Conservation (phyloP, 169 alveolate species). For the Eimeria acervulina region DNA sequence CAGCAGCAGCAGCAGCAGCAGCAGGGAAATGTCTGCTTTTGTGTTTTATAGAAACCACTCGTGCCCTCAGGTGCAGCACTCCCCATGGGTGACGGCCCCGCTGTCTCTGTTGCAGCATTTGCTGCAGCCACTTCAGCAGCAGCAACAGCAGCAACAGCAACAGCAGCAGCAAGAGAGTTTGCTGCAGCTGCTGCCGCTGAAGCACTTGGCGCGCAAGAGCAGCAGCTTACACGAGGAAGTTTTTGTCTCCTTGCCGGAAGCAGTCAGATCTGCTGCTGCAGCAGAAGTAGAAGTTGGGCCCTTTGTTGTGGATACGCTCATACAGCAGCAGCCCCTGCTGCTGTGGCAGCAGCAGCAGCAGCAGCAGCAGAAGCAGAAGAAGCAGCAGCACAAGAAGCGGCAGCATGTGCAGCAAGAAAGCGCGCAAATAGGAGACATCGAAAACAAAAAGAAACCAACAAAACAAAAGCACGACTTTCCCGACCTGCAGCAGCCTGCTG, state of each 20-base stretch:
- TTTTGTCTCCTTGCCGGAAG: not conserved
- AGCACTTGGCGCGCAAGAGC: constrained; percentile 4
- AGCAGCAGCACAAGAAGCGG: not conserved
- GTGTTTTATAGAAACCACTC: not conserved
- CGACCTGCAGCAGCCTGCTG: constrained; percentile 29
- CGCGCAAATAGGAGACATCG: too few species aligned
- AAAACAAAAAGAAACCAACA: too few species aligned
- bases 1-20: constrained; percentile 36
- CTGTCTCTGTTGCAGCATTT: constrained; percentile 57
- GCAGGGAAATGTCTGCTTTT: constrained; percentile 21
- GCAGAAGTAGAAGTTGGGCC: constrained; percentile 39
- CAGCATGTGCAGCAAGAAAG: not conserved
- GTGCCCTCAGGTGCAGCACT: constrained; percentile 2
- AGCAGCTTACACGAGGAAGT: constrained; percentile 65
- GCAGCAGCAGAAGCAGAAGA: constrained; percentile 3
- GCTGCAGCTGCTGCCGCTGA: constrained; percentile 56
- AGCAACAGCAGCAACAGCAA: constrained; percentile 1
- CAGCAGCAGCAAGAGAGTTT: not conserved
- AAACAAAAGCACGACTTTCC: too few species aligned
- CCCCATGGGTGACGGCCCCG: constrained; percentile 57
- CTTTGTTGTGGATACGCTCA: constrained; percentile 10
- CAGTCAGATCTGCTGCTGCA: not conserved
- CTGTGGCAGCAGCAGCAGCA: constrained; percentile 66
- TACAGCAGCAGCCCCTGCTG: constrained; percentile 32
- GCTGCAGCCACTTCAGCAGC: constrained; percentile 5